Base-by-base conservation (phyloP, 2,329 filamentous ascomycete species). In the Penicillium sp. region DNA sequence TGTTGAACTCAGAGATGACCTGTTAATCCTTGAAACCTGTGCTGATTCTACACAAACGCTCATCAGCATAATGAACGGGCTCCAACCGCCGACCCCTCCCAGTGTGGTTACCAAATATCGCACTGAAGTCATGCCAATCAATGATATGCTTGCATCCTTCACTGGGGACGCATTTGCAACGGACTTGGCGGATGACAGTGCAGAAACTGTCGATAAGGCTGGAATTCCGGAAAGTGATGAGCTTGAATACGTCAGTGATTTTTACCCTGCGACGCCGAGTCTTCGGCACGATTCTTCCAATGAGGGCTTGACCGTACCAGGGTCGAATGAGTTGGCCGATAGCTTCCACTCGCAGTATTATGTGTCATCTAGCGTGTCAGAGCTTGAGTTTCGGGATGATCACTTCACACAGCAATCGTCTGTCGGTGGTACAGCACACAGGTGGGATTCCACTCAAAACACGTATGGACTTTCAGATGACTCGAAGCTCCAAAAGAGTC, bases 11-110 rank as follows among this genome's bases (percentile, higher is more conserved):
- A 88, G 88, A 64, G 93, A 97, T 71, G 90, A 96, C 66, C 83
- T 99, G 1, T 83, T 99, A 57, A 89, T 99, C 38, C 80, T 99
- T 7, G 95, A 99, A 76, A 96, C 93, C 1, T 99, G 96, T 71
- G 95, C 95, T 31, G 95, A 99, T 77, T 99, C 95, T 1, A 98
- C 93, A 0, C 93, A 97, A 75, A 99, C 95, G 0, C 83, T 99
- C 15, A 90, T 97, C 56, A 84, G 86, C 2, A 85, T 96, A 47
- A 79, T 93, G 17, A 92, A 91, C 70, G 93, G 90, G 0, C 83
- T 99, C 5, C 88, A 89, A 44, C 95, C 94, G 5, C 94, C 95
- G 1, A 89, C 88, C 7, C 90, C 93, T 0, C 92, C 93, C 1
- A 94, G 87, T 71, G 92, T 90, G 64, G 89, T 91, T 68, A 86